phyloP scores from a whole-genome alignment of 331 rosid genomes.

The Ulmus americana region DNA sequence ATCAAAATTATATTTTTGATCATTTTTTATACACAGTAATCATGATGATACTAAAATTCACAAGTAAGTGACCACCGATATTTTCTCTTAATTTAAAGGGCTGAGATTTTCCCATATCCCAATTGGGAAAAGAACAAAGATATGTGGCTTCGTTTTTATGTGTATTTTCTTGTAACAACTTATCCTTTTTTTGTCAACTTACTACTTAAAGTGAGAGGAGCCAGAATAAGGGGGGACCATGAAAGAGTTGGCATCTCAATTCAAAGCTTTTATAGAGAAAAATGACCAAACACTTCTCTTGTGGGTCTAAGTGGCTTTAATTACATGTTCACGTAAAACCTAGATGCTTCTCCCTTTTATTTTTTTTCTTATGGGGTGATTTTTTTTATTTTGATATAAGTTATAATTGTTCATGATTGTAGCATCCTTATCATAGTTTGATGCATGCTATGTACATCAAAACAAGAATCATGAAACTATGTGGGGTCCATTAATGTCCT shows the following conservation, averaged over 20 bases:
- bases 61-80: too few species aligned
- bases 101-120: conserved; percentile 1
- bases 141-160: conserved; percentile 29
- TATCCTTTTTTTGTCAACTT: conserved; percentile 34
- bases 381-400: not conserved
- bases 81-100: not conserved
- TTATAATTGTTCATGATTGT: not conserved
- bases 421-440: not conserved
- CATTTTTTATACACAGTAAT: too few species aligned
- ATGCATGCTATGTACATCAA: conserved; percentile 4
- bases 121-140: conserved; percentile 22
- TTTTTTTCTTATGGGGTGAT: not conserved
- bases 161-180: conserved; percentile 18
- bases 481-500: conserved; percentile 12
- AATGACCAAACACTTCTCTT: conserved; percentile 15
- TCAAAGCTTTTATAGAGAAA: conserved; percentile 24
- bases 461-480: not conserved
- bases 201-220: conserved; percentile 21
- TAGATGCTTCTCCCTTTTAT: conserved; percentile 18
- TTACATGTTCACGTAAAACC: conserved; percentile 17
- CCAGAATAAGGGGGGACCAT: conserved; percentile 32
- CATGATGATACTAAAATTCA: too few species aligned
- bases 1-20: too few species aligned
- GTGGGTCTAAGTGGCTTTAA: conserved; percentile 10
- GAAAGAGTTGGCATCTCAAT: conserved; percentile 13